Base-by-base conservation (phyloP, 73 alveolate genomes). In the Halteria grandinella region DNA sequence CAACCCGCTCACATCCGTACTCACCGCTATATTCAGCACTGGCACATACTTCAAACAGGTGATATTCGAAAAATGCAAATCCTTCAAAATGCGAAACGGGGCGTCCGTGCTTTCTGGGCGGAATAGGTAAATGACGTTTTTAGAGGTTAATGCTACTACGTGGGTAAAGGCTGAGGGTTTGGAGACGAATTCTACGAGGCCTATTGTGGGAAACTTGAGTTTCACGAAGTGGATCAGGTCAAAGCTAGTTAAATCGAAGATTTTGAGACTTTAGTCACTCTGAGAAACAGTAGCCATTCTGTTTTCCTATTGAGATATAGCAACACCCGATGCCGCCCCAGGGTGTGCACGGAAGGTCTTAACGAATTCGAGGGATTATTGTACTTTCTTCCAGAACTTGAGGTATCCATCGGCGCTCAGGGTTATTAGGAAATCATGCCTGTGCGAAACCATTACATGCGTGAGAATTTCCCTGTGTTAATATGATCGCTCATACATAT, bases 331-430 rank as follows among this genome's bases (percentile, higher is more conserved):
- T 25, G 93, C 85, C 51, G 71, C 89, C 41, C 93, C 92, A 32
- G 75, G 79, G 78, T 93, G 99, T 10, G 98, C 95, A 48, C 93
- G 76, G 82, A 89, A 90, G 59, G 92, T 84, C 81, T 95, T 95
- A 32, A 90, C 96, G 55, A 74, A 87, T 77, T 95, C 99, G 1
- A 95, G 84, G 29, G 96, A 94, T 69, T 85, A 73, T 64, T 79
- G 89, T 21, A 75, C 47, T 64, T 95, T 95, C 78, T 91, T 95
- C 98, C 99, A 95, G 71, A 95, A 89, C 64, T 95, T 94, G 12
- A 95, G 78, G 37, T 79, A 83, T 14, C 99, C 99, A 59, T 95
- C 99, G 52, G 78, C 60, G 37, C 96, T 85, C 32, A 92, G 81
- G 1, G 99, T 94, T 27, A 93, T 79, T 49, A 94, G 92, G 72